Evolutionary conservation across 176 grass and related monocot genomes (phyloP).

Genomic region (sorghum (Sorghum bicolor)): Sorghum_bicolor_NCBIv3 NC_012878.2:58036501-58037000

Average conservation of each 20-base stretch:
- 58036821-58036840: neutral
- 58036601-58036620: neutral
- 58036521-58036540: neutral
- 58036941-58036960: neutral
- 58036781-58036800: neutral
- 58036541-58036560: neutral
- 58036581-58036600: neutral
- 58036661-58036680: neutral
- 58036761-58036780: neutral
- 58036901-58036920: too few relatives aligned
- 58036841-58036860: neutral
- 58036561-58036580: neutral
- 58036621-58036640: neutral
- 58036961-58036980: conserved; percentile 8
- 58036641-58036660: neutral
- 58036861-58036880: neutral
- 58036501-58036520: neutral
- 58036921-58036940: neutral
- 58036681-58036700: neutral
- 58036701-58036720: neutral
- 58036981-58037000: neutral
- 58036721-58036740: neutral
- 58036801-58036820: neutral
- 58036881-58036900: too few relatives aligned
- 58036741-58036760: neutral